Conservation (phyloP, 1,284 basidiomycete species). For the Ceratorhiza oryzae-sativae region DNA sequence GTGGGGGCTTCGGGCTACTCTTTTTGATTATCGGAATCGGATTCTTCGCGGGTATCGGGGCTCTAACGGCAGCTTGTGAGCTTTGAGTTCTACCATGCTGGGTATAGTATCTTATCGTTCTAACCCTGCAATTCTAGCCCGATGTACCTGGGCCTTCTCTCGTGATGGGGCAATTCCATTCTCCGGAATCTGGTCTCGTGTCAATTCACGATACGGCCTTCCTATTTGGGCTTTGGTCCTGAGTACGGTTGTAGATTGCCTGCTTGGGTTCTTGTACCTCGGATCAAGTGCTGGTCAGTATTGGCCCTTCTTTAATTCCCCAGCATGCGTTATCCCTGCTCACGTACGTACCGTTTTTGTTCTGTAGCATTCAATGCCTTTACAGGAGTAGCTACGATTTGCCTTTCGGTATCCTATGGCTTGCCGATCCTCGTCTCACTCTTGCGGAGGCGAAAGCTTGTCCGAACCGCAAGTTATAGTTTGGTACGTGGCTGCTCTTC, state of each 20-base stretch:
- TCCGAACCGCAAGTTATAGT: slow-evolving; percentile 51
- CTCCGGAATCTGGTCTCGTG: slow-evolving; percentile 50
- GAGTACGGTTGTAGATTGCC: slow-evolving; percentile 52
- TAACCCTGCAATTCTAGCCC: slow-evolving; percentile 40
- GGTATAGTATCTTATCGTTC: neutral
- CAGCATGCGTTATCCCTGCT: neutral
- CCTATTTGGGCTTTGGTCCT: slow-evolving; percentile 53
- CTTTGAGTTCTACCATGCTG: neutral
- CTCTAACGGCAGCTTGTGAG: slow-evolving; percentile 53
- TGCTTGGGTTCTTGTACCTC: slow-evolving; percentile 54
- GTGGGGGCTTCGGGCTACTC: slow-evolving; percentile 54
- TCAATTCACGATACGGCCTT: slow-evolving; percentile 52
- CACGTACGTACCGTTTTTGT: neutral
- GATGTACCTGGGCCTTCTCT: slow-evolving; percentile 55
- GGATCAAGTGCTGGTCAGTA: slow-evolving; percentile 49
- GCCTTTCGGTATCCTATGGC: slow-evolving; percentile 51
- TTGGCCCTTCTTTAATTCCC: neutral
- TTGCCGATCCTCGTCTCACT: slow-evolving; percentile 54
- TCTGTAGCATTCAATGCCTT: slow-evolving; percentile 50
- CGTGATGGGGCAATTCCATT: slow-evolving; percentile 56
- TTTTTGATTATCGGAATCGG: slow-evolving; percentile 57
- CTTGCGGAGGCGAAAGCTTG: slow-evolving; percentile 48
- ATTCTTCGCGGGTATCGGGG: slow-evolving; percentile 55
- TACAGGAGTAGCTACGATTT: slow-evolving; percentile 50
- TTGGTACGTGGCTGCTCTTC: slow-evolving; percentile 42